These are phyloP conservation scores for Xylariaceae sp. DNA, from an alignment of 2,329 filamentous ascomycete genomes.

Conservation along the genomic window DNA sequence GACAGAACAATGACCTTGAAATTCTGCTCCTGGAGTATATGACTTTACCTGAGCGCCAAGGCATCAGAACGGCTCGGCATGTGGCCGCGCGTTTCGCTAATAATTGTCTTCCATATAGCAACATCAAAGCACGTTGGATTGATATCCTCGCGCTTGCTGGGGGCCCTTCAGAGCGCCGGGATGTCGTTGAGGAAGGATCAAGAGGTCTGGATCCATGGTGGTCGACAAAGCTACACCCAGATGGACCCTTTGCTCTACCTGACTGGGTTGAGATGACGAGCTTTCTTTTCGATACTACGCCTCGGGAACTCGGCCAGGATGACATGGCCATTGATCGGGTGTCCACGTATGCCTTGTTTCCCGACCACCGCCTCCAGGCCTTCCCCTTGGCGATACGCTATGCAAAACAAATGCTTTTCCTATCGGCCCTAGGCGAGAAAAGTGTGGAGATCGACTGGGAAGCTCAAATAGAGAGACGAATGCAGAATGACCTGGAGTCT, in stretches of 20 bases:
- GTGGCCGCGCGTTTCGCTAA: conserved; percentile 86
- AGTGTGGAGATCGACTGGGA: conserved; percentile 78
- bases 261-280: conserved; percentile 44
- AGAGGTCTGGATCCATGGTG: conserved; percentile 72
- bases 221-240: conserved; percentile 24
- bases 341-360: conserved; percentile 29
- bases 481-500: conserved; percentile 61
- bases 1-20: conserved; percentile 31
- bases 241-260: conserved; percentile 33
- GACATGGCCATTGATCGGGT: conserved; percentile 33
- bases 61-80: conserved; percentile 69
- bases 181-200: conserved; percentile 82
- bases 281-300: conserved; percentile 36
- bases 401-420: conserved; percentile 46
- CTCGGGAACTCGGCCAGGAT: conserved; percentile 16
- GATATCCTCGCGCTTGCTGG: conserved; percentile 74
- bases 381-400: conserved; percentile 66
- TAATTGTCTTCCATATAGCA: conserved; percentile 71
- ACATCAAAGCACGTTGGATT: conserved; percentile 78
- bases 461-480: conserved; percentile 63
- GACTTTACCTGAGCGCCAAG: conserved; percentile 40
- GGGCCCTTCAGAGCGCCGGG: conserved; percentile 60
- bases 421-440: conserved; percentile 40
- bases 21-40: conserved; percentile 62
- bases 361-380: conserved; percentile 40